Evolutionary conservation across 208 protist species (phyloP), one percentile per base, ranked within the genome.

Genomic region (Strigomonas galati): DNA sequence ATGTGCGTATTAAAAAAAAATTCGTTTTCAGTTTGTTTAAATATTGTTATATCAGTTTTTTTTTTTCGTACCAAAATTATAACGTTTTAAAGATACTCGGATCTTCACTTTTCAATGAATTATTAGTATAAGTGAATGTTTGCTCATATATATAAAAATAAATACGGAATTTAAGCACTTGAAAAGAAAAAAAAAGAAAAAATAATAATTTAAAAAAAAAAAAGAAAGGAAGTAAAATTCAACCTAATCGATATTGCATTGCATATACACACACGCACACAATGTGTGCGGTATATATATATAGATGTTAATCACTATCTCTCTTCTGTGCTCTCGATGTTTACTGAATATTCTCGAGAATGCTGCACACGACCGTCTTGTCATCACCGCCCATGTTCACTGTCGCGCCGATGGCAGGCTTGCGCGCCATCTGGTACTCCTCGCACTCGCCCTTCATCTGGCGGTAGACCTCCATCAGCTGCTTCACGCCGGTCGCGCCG

Each of bases 361-460:
- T 79, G 32, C 76, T 84, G 56, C 86, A 82, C 17, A 97, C 93
- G 24, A 82, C 85, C 10, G 91, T 95, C 84, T 96, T 96, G 77
- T 97, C 93, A 65, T 95, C 90, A 52, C 93, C 93, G 26, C 93
- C 93, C 93, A 97, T 97, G 71, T 97, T 97, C 44, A 94, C 69
- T 35, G 85, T 91, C 15, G 91, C 82, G 59, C 93, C 93, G 49
- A 94, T 52, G 21, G 72, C 77, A n/a, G 88, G 82, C 24, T 78
- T 70, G 54, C 82, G 85, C 76, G 89, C 85, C 64, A 97, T 65
- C 72, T 97, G 92, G 70, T 97, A 97, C 9, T 85, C 87, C 9
- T 87, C 92, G 62, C 86, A 92, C 62, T 81, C 74, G 0, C 90
- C 90, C 82, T 97, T 97, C 92, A 97, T 96, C 69, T 97, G 92